Evolutionary conservation across 305 asterid genomes (phyloP).

Genomic region (Stenogyne calaminthoides): DNA sequence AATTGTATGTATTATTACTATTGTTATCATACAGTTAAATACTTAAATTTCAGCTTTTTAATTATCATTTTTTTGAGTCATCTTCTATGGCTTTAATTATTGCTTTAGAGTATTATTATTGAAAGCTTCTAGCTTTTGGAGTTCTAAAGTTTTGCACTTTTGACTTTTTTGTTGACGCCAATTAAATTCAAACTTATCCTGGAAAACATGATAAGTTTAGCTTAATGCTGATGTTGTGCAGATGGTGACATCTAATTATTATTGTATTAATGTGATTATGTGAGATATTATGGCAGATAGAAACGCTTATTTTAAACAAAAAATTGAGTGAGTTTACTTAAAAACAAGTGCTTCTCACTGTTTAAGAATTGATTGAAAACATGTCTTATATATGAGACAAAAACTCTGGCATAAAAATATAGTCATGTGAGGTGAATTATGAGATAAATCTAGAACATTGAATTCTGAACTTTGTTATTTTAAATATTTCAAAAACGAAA

Average conservation of each 20-base stretch:
- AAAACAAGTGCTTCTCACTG: too few relatives aligned
- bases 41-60: not conserved
- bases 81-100: not conserved
- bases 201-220: not conserved
- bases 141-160: slow-evolving; percentile 7
- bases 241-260: not conserved
- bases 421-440: too few relatives aligned
- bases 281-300: not conserved
- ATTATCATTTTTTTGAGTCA: not conserved
- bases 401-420: too few relatives aligned
- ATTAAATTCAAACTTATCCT: not conserved
- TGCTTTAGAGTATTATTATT: not conserved
- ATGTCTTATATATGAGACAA: too few relatives aligned
- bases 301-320: too few relatives aligned
- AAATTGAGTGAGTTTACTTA: too few relatives aligned
- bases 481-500: too few relatives aligned
- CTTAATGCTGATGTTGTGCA: not conserved
- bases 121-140: slow-evolving; percentile 7
- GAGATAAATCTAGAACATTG: too few relatives aligned
- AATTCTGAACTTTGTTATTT: too few relatives aligned
- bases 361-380: too few relatives aligned
- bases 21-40: not conserved
- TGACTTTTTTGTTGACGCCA: slow-evolving; percentile 20
- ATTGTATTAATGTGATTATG: not conserved
- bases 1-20: not conserved